These are phyloP conservation scores for Hyaloscypha finlandica DNA, from an alignment of 495 filamentous ascomycete species.

Conservation along the genomic window DNA sequence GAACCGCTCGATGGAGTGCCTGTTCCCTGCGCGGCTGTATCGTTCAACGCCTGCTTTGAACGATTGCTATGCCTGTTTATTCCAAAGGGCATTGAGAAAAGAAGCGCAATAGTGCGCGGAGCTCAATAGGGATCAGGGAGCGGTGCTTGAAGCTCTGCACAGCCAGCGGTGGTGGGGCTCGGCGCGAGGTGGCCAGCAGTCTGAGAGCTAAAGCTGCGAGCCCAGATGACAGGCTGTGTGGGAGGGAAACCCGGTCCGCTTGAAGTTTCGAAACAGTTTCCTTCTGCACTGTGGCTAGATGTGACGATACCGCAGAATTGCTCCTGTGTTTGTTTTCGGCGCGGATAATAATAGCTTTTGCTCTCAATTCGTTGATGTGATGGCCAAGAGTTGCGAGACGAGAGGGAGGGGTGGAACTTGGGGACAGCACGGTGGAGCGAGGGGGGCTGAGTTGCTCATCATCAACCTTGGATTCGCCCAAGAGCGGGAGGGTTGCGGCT, in stretches of 20 bases:
- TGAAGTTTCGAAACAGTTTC: background rate
- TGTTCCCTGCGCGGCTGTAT: constrained; percentile 23
- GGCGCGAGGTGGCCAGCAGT: background rate
- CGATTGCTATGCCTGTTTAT: constrained; percentile 36
- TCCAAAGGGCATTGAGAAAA: constrained; percentile 33
- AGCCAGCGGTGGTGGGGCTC: background rate
- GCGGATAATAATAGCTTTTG: background rate
- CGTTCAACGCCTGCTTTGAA: constrained; percentile 36
- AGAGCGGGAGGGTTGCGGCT: background rate
- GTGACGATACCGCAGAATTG: background rate
- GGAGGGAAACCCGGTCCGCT: background rate
- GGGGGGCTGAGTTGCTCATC: constrained; percentile 8
- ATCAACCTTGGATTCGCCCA: background rate
- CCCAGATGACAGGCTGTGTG: background rate
- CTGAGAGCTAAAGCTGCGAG: background rate
- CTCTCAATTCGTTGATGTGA: background rate
- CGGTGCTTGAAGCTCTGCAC: background rate
- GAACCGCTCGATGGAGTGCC: constrained; percentile 13
- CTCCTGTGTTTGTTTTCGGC: background rate
- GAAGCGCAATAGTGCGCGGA: constrained; percentile 24
- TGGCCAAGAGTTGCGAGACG: background rate
- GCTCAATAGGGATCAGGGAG: constrained; percentile 30
- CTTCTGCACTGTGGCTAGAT: background rate
- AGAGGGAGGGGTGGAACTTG: background rate
- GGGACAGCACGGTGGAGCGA: background rate